Evolutionary conservation across 345 rosid genomes (phyloP).

Genomic region (Geranium brycei): DNA sequence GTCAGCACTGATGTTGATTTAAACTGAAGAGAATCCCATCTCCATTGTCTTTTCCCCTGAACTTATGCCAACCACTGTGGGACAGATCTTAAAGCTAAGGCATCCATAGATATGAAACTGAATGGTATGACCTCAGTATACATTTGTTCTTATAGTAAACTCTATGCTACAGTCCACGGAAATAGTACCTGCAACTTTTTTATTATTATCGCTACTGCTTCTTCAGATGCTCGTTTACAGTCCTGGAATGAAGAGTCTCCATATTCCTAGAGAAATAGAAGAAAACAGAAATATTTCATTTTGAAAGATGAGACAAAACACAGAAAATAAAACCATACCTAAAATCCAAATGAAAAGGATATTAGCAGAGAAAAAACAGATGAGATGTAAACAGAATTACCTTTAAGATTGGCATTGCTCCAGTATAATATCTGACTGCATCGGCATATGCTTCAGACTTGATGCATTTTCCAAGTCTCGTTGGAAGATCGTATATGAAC

Average conservation of each 20-base stretch:
- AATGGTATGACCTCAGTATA: neutral
- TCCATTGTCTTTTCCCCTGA: neutral
- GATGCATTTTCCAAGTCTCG: slow-evolving; percentile 85
- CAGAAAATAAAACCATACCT: neutral
- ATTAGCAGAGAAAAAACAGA: slow-evolving; percentile 5
- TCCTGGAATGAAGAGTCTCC: slow-evolving; percentile 97
- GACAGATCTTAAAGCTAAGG: neutral
- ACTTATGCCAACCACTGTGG: neutral
- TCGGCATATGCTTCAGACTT: slow-evolving; percentile 86
- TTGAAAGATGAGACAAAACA: neutral
- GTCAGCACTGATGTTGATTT: too few relatives aligned
- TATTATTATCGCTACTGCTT: slow-evolving; percentile 55
- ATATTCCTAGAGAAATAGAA: slow-evolving; percentile 46
- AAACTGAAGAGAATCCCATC: neutral
- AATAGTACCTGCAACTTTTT: slow-evolving; percentile 65
- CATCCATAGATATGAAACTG: neutral
- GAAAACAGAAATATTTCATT: neutral
- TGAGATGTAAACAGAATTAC: slow-evolving; percentile 15
- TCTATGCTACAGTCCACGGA: neutral
- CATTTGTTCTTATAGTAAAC: neutral
- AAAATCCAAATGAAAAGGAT: neutral
- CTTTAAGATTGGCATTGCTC: slow-evolving; percentile 99
- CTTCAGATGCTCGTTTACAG: slow-evolving; percentile 93
- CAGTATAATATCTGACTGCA: slow-evolving; percentile 89
- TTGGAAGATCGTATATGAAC: slow-evolving; percentile 98